Evolutionary conservation across 306 rosid species (phyloP).

Genomic region (Prunus mume): DNA sequence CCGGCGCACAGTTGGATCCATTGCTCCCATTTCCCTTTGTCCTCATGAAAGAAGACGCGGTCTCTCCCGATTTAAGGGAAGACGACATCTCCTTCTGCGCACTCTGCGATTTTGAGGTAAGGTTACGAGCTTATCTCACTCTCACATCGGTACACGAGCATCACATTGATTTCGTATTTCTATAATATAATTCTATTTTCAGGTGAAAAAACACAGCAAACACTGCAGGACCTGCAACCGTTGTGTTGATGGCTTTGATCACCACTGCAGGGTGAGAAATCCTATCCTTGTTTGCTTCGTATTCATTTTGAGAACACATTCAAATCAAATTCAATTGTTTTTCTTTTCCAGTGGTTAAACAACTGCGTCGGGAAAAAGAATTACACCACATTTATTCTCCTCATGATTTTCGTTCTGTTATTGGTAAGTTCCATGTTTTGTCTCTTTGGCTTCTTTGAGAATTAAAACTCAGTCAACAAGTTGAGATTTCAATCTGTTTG

Average conservation of each 20-base stretch:
- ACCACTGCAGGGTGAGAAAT: constrained; percentile 81
- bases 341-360: constrained; percentile 78
- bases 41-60: constrained; percentile 63
- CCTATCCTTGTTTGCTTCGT: neutral
- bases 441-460: constrained; percentile 18
- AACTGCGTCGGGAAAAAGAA: constrained; percentile 92
- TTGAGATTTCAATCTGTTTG: constrained; percentile 7
- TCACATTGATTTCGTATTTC: neutral
- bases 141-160: neutral
- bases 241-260: constrained; percentile 95
- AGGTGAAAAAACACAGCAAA: constrained; percentile 84
- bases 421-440: constrained; percentile 45
- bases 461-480: neutral
- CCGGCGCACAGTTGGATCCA: constrained; percentile 56
- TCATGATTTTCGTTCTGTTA: constrained; percentile 68
- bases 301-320: neutral
- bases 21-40: constrained; percentile 78
- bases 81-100: constrained; percentile 80
- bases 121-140: neutral
- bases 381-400: constrained; percentile 85
- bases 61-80: constrained; percentile 53
- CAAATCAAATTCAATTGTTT: neutral
- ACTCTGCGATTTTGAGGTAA: constrained; percentile 79
- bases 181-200: constrained; percentile 6
- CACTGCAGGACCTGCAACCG: constrained; percentile 96